Base-by-base conservation (phyloP, 345 rosid species). In the Stellera chamaejasme region DNA sequence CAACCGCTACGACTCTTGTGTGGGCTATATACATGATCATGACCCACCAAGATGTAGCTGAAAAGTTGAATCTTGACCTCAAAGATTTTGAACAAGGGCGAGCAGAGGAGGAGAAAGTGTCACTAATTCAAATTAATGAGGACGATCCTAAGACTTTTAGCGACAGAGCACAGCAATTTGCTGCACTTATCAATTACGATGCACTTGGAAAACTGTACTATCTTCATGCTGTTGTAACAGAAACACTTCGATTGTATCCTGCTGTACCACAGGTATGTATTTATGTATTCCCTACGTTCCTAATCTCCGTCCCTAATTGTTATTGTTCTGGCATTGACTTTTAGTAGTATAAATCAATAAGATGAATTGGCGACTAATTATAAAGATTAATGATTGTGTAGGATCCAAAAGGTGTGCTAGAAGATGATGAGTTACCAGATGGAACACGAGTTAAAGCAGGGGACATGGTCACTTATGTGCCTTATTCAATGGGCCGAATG, bases 401-500 rank as follows among this genome's bases (percentile, higher is more conserved):
- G 93, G 97, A 92, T 43, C 97, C 98, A 0, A 88, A 88, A 65
- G 97, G 98, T 16, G 75, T 91, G 25, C 53, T 81, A 66, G 77
- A 86, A 59, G 93, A 84, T 59, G 97, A 92, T 75, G 63, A 79
- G 26, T 71, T 92, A 68, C 98, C 98, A 0, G 94, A 84, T 72
- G 96, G 98, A 43, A 92, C 97, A 48, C 78, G 70, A 69, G 90
- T 92, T 44, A 88, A 79, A 72, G 96, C 98, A 51, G 95, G 98
- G 77, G 98, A 93, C 43, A 84, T 86, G 97, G 94, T 88, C n/a
- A 92, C 97, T 54, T 88, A 88, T 66, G 95, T 84, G 27, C 97
- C 97, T n/a, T 92, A 86, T 61, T 92, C 96, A 41, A 92, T 92
- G 98, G 98, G 96, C 6, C 81, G 98, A 15, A 84, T 92, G 98